phyloP scores from a whole-genome alignment of 768 basidiomycete genomes.

The Mycena pura region DNA sequence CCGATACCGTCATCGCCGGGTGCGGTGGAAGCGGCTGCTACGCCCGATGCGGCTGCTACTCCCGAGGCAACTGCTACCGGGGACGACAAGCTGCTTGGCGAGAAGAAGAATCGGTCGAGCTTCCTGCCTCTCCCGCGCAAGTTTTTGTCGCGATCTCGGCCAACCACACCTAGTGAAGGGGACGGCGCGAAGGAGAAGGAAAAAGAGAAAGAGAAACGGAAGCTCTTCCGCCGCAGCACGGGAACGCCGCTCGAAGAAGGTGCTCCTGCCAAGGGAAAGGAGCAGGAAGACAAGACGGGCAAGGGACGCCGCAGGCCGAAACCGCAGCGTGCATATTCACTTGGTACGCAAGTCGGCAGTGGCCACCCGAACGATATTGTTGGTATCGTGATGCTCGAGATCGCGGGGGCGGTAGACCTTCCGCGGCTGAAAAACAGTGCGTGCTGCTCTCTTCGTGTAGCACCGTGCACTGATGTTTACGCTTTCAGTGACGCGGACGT shows the following conservation, averaged over 20 bases:
- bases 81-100: not conserved
- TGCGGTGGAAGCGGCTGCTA: not conserved
- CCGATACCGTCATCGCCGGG: constrained; percentile 24
- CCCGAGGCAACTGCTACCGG: not conserved
- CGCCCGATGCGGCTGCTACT: not conserved
- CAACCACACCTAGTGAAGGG: constrained; percentile 28
- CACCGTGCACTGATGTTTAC: not conserved
- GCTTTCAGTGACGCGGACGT: constrained; percentile 75
- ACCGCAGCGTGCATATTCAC: constrained; percentile 43
- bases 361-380: constrained; percentile 80
- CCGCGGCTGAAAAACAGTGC: constrained; percentile 87
- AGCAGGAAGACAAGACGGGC: constrained; percentile 27
- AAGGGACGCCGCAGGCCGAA: constrained; percentile 33
- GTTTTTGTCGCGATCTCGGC: constrained; percentile 20
- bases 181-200: constrained; percentile 23
- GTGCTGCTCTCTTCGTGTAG: constrained; percentile 36
- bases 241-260: not conserved
- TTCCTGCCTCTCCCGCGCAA: constrained; percentile 24
- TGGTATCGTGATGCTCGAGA: constrained; percentile 95
- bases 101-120: constrained; percentile 17
- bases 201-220: constrained; percentile 32
- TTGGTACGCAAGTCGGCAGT: constrained; percentile 50
- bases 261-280: constrained; percentile 32
- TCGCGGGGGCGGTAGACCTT: constrained; percentile 81
- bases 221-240: constrained; percentile 33